Evolutionary conservation across 2,329 filamentous ascomycete genomes (phyloP).

Genomic region (Periglandula ipomoeae): DNA sequence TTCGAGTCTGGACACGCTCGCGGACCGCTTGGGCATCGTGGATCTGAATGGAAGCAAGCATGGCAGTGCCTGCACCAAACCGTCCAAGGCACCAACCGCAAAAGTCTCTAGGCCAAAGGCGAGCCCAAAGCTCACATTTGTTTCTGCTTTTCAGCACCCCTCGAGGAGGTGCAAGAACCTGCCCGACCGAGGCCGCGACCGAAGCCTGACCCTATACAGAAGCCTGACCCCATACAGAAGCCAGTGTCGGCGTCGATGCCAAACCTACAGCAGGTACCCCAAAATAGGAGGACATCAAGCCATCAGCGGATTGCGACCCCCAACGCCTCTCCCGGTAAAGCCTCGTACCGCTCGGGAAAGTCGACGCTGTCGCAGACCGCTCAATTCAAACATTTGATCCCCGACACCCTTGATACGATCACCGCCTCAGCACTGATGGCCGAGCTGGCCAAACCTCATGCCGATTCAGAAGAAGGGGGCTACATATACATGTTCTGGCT

Average conservation of each 20-base stretch:
- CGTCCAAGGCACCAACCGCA: constrained; percentile 17
- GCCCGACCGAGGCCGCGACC: constrained; percentile 29
- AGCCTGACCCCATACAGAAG: constrained; percentile 32
- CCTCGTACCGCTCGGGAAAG: constrained; percentile 19
- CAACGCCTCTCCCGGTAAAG: constrained; percentile 20
- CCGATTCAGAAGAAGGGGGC: constrained; percentile 65
- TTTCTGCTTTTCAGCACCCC: constrained; percentile 43
- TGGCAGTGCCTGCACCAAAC: constrained; percentile 6
- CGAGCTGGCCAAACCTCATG: constrained; percentile 62
- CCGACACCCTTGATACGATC: constrained; percentile 53
- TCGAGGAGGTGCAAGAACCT: constrained; percentile 31
- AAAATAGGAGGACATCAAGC: not conserved
- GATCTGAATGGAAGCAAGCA: constrained; percentile 41
- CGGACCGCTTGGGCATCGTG: constrained; percentile 69
- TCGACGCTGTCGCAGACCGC: constrained; percentile 24
- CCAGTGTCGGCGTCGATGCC: constrained; percentile 15
- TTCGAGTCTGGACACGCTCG: constrained; percentile 78
- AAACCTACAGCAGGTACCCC: not conserved
- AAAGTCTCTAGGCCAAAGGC: constrained; percentile 14
- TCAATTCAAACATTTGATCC: constrained; percentile 48
- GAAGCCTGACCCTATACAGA: constrained; percentile 37
- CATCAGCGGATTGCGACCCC: constrained; percentile 6
- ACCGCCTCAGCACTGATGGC: constrained; percentile 62
- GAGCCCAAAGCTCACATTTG: constrained; percentile 30
- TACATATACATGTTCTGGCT: constrained; percentile 99